Evolutionary conservation across 208 protist species (phyloP).

Genomic region (Trypanosoma avium): DNA sequence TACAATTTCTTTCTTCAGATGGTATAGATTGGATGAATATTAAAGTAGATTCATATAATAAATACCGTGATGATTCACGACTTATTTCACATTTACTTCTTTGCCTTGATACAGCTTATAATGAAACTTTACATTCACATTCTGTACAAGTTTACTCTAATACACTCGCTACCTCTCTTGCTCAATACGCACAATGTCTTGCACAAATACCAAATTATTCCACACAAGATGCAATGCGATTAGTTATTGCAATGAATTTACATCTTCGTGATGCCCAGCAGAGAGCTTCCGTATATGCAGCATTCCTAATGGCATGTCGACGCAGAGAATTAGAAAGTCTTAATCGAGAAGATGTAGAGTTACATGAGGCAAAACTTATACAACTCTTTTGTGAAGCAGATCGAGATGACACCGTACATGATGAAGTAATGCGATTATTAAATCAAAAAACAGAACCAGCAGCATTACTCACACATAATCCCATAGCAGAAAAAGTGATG

Average conservation of each 20-base stretch:
- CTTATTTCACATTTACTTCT: slow-evolving; percentile 67
- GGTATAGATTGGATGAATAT: slow-evolving; percentile 46
- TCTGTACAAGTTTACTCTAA: slow-evolving; percentile 59
- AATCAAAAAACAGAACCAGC: slow-evolving; percentile 40
- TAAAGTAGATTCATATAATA: slow-evolving; percentile 23
- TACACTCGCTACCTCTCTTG: slow-evolving; percentile 36
- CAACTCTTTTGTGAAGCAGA: slow-evolving; percentile 59
- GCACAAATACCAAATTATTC: slow-evolving; percentile 54
- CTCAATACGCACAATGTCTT: slow-evolving; percentile 47
- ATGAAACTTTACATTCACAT: slow-evolving; percentile 50
- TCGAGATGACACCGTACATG: slow-evolving; percentile 28
- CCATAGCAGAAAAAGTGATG: slow-evolving; percentile 60
- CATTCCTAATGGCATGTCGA: slow-evolving; percentile 55
- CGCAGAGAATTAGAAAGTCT: slow-evolving; percentile 46
- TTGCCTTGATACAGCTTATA: slow-evolving; percentile 58
- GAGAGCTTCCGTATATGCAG: slow-evolving; percentile 66
- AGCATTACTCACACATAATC: slow-evolving; percentile 66
- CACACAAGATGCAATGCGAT: slow-evolving; percentile 45
- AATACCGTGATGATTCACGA: slow-evolving; percentile 36
- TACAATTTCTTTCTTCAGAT: slow-evolving; percentile 54
- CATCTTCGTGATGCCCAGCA: slow-evolving; percentile 43
- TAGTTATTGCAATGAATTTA: slow-evolving; percentile 54
- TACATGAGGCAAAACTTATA: slow-evolving; percentile 63
- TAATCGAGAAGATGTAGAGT: slow-evolving; percentile 47
- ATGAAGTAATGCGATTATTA: slow-evolving; percentile 60